Conservation (phyloP, 352 stramenopile species). For the Plasmopara viticola region DNA sequence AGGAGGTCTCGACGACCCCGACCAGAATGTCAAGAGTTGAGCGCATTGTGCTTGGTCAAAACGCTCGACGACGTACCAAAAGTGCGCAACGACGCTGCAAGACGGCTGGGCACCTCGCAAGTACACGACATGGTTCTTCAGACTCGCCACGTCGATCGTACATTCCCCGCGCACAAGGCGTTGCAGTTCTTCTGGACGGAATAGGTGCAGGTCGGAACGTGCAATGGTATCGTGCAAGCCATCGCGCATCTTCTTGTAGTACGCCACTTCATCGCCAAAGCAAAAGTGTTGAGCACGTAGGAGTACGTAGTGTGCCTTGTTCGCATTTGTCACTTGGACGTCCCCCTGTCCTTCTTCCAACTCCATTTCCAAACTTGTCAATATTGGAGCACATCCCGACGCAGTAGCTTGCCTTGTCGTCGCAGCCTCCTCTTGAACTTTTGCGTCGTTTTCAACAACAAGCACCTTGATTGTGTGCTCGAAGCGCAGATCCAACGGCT, state of each 20-base stretch:
- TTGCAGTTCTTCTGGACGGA: conserved; percentile 47
- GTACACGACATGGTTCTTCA: conserved; percentile 61
- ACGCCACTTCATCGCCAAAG: conserved; percentile 46
- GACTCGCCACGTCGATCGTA: conserved; percentile 40
- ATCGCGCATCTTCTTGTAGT: conserved; percentile 57
- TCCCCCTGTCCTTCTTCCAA: conserved; percentile 29
- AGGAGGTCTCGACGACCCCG: conserved; percentile 52
- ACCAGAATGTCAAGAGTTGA: conserved; percentile 76
- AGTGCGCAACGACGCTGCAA: conserved; percentile 40
- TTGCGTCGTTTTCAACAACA: conserved; percentile 20
- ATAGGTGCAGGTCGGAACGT: conserved; percentile 48
- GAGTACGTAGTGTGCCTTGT: conserved; percentile 61
- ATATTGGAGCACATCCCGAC: not conserved
- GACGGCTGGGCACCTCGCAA: conserved; percentile 36
- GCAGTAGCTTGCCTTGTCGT: conserved; percentile 2
- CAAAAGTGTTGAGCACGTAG: conserved; percentile 57
- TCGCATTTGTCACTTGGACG: conserved; percentile 52
- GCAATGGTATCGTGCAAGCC: conserved; percentile 55
- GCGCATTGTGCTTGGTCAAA: conserved; percentile 49
- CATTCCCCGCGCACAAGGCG: conserved; percentile 40
- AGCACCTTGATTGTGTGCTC: conserved; percentile 49
- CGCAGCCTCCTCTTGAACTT: conserved; percentile 13
- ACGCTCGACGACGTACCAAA: conserved; percentile 57
- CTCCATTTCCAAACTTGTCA: conserved; percentile 53
- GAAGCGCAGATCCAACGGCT: conserved; percentile 59